These are phyloP conservation scores for Candida khao-thaluensis DNA, from an alignment of 805 yeast species.

Conservation along the genomic window DNA sequence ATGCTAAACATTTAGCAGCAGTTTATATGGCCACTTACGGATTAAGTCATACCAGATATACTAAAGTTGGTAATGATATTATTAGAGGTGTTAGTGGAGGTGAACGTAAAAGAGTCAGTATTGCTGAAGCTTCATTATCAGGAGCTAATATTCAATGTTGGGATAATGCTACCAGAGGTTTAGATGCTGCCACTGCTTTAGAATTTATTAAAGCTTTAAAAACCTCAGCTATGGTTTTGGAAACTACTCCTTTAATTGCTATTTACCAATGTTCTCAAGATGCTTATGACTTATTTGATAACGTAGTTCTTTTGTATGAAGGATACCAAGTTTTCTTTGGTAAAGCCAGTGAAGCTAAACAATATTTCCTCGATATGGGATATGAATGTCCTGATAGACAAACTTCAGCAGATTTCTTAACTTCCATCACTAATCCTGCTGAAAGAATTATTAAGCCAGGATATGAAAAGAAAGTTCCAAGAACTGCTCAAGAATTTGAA, in stretches of 20 bases:
- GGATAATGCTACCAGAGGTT: constrained; percentile 82
- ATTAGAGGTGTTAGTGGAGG: constrained; percentile 81
- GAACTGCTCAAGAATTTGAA: constrained; percentile 59
- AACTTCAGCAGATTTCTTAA: constrained; percentile 65
- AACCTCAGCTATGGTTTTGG: constrained; percentile 58
- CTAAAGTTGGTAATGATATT: constrained; percentile 62
- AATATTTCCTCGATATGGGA: constrained; percentile 58
- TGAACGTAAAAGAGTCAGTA: constrained; percentile 80
- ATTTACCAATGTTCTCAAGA: constrained; percentile 52
- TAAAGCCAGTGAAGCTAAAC: constrained; percentile 40
- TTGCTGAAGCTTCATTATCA: constrained; percentile 70
- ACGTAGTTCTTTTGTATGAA: constrained; percentile 44
- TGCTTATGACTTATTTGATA: constrained; percentile 48
- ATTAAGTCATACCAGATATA: constrained; percentile 52
- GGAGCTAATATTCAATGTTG: constrained; percentile 54
- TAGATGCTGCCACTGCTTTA: constrained; percentile 80
- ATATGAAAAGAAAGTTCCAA: constrained; percentile 51
- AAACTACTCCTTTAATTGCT: constrained; percentile 56
- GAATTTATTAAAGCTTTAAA: constrained; percentile 69
- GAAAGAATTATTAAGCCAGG: constrained; percentile 54
- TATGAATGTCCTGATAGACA: constrained; percentile 59
- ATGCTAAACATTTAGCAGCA: constrained; percentile 39
- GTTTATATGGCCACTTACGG: constrained; percentile 47
- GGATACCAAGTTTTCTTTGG: constrained; percentile 49
- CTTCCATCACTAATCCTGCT: constrained; percentile 63